Conservation (phyloP, 2,329 filamentous ascomycete species). For the Arthrocladium fulminans region DNA sequence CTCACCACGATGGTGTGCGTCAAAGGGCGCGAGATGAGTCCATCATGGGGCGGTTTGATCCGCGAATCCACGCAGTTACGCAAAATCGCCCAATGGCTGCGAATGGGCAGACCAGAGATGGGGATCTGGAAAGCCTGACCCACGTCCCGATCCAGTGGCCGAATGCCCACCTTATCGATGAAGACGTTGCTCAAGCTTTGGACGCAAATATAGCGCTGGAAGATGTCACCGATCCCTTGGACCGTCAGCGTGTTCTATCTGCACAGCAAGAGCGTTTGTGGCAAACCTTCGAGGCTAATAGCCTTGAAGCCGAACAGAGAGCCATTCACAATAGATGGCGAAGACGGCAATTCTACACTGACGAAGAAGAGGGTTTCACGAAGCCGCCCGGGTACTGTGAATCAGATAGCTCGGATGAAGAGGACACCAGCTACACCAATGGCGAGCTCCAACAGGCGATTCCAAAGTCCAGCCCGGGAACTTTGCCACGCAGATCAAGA, state of each 20-base stretch:
- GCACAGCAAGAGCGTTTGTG: constrained; percentile 32
- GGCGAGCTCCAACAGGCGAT: constrained; percentile 7
- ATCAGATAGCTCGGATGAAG: constrained; percentile 31
- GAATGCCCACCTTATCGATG: constrained; percentile 10
- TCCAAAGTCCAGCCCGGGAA: constrained; percentile 17
- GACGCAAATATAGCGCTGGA: constrained; percentile 34
- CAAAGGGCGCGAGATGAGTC: constrained; percentile 1
- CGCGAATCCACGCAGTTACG: neutral
- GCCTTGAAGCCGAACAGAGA: constrained; percentile 30
- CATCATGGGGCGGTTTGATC: neutral
- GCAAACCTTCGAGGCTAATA: constrained; percentile 29
- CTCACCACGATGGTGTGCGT: neutral
- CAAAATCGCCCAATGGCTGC: constrained; percentile 9
- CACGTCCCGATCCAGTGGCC: constrained; percentile 19
- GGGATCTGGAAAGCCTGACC: constrained; percentile 15
- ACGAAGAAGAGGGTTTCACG: constrained; percentile 70
- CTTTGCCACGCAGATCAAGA: constrained; percentile 50
- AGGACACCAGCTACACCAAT: constrained; percentile 24
- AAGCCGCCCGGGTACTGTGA: constrained; percentile 52
- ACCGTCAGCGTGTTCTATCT: constrained; percentile 33
- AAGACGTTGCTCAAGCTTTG: constrained; percentile 36
- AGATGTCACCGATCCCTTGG: constrained; percentile 35
- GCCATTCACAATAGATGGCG: constrained; percentile 63
- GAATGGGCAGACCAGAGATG: constrained; percentile 1
- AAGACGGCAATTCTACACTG: constrained; percentile 69